These are phyloP conservation scores for Sugiyamaella marilandica DNA, from an alignment of 805 yeast species.

Conservation along the genomic window DNA sequence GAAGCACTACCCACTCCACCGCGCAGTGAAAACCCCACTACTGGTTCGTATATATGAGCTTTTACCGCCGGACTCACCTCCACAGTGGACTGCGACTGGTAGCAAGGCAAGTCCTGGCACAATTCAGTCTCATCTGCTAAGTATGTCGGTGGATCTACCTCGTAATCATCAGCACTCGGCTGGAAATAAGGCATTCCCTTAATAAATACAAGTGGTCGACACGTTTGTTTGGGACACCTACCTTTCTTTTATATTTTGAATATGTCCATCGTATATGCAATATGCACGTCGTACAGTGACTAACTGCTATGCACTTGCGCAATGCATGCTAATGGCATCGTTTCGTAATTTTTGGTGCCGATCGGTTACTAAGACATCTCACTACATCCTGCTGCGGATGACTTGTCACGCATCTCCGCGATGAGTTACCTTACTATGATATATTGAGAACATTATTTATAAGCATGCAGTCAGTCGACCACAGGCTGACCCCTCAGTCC, in stretches of 20 bases:
- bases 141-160: not conserved
- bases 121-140: not conserved
- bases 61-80: not conserved
- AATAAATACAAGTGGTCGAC: not conserved
- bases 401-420: not conserved
- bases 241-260: not conserved
- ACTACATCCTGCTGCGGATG: not conserved
- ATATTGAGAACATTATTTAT: not conserved
- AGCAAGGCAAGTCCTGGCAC: conserved; percentile 3
- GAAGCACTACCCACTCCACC: not conserved
- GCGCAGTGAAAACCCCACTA: not conserved
- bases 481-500: too few species aligned
- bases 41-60: conserved; percentile 1
- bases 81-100: not conserved
- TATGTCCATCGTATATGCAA: not conserved
- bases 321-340: not conserved
- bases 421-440: not conserved
- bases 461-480: not conserved
- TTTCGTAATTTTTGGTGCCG: not conserved
- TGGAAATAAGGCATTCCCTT: not conserved
- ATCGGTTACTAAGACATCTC: not conserved
- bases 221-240: not conserved
- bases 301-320: not conserved
- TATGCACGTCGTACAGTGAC: not conserved
- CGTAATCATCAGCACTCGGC: not conserved